These are phyloP conservation scores for Pythium guiyangense DNA, from an alignment of 352 stramenopile genomes.

Conservation along the genomic window DNA sequence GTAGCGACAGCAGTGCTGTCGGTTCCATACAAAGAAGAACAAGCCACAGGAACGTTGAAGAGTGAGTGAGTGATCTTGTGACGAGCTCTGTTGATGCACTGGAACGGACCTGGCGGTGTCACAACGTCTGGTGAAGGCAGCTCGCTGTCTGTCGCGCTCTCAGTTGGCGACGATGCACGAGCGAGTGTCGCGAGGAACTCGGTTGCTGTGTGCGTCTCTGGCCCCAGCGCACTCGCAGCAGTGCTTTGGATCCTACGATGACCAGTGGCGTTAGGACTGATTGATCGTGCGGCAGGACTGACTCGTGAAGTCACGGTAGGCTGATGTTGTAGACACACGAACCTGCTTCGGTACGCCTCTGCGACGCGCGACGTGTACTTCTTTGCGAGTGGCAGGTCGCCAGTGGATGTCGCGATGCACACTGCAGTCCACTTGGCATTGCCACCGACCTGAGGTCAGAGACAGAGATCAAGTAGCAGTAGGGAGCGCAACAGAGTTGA, in stretches of 20 bases:
- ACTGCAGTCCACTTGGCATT: slow-evolving; percentile 83
- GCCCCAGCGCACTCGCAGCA: slow-evolving; percentile 11
- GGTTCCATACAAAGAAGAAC: no score
- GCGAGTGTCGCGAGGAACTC: slow-evolving; percentile 42
- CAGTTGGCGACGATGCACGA: slow-evolving; percentile 2
- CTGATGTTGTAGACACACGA: no score
- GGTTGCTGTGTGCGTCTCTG: slow-evolving; percentile 35
- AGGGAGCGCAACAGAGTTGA: not conserved
- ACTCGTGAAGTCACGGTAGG: not conserved
- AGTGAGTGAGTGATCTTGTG: not conserved
- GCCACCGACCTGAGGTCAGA: slow-evolving; percentile 28
- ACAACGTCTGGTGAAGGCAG: slow-evolving; percentile 1
- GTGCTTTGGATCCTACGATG: slow-evolving; percentile 16
- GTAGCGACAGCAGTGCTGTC: no score
- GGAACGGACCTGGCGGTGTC: slow-evolving; percentile 3
- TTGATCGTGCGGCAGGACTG: not conserved
- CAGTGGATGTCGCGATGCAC: slow-evolving; percentile 41
- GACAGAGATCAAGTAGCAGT: no score
- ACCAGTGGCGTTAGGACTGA: not conserved
- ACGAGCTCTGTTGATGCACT: not conserved
- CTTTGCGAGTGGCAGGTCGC: slow-evolving; percentile 35
- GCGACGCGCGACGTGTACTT: slow-evolving; percentile 71
- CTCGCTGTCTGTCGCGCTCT: slow-evolving; percentile 2
- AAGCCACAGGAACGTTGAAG: no score
- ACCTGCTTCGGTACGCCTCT: slow-evolving; percentile 54